phyloP scores from a whole-genome alignment of 73 alveolate genomes.

The Diophrys appendiculata region DNA sequence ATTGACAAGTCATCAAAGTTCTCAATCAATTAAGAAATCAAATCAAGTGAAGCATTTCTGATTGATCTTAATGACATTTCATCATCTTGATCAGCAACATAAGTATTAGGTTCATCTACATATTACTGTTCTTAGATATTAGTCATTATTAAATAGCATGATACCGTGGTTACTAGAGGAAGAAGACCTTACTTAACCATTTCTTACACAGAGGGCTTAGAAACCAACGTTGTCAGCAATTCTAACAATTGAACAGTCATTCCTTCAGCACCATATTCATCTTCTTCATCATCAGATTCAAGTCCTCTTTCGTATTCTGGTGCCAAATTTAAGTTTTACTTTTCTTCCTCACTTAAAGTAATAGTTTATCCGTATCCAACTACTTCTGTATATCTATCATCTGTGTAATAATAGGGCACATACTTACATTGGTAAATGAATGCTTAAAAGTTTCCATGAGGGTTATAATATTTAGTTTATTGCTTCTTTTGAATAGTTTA shows the following conservation, averaged over 20 bases:
- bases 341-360: conserved; percentile 28
- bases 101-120: conserved; percentile 48
- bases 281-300: conserved; percentile 57
- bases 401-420: no score
- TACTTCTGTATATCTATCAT: conserved; percentile 41
- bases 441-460: conserved; percentile 59
- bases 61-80: conserved; percentile 38
- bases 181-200: conserved; percentile 41
- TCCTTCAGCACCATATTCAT: conserved; percentile 61
- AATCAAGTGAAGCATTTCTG: conserved; percentile 44
- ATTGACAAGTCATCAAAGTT: conserved; percentile 60
- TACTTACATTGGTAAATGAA: conserved; percentile 39
- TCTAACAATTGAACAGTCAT: conserved; percentile 60
- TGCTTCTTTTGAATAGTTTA: conserved; percentile 43
- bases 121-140: conserved; percentile 34
- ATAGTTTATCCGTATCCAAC: conserved; percentile 42
- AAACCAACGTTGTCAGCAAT: conserved; percentile 53
- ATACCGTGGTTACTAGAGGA: conserved; percentile 50
- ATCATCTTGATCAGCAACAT: conserved; percentile 60
- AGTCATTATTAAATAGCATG: conserved; percentile 56
- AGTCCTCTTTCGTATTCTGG: conserved; percentile 29
- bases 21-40: conserved; percentile 60
- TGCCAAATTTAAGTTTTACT: background rate
- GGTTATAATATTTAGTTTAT: conserved; percentile 44
- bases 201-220: conserved; percentile 42